These are phyloP conservation scores for Blastomyces parvus DNA, from an alignment of 2,329 filamentous ascomycete genomes.

Conservation along the genomic window DNA sequence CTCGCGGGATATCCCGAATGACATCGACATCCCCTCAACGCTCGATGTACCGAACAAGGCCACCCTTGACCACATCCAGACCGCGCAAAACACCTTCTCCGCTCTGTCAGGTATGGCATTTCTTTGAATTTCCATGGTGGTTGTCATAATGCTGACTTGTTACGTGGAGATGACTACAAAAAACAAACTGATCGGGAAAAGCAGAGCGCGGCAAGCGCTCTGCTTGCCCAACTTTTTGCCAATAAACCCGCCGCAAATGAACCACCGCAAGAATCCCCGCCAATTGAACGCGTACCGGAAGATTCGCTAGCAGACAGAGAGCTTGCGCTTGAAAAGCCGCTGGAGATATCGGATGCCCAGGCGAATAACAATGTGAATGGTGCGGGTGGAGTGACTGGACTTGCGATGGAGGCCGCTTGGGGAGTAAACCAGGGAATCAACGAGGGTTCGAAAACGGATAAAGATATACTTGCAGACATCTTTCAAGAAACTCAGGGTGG, in stretches of 20 bases:
- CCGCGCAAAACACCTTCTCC: conserved; percentile 26
- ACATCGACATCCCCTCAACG: conserved; percentile 23
- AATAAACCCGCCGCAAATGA: conserved; percentile 21
- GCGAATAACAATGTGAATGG: conserved; percentile 1
- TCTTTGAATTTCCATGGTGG: background rate
- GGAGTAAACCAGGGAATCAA: background rate
- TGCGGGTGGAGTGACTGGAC: background rate
- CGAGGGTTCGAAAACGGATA: background rate
- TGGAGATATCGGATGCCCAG: conserved; percentile 17
- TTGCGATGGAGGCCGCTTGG: background rate
- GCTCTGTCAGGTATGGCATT: conserved; percentile 17
- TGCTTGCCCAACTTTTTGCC: conserved; percentile 35
- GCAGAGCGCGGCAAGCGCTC: conserved; percentile 33
- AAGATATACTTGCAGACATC: background rate
- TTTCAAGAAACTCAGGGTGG: background rate
- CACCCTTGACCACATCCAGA: conserved; percentile 21
- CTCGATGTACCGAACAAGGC: conserved; percentile 23
- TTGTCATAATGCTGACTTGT: conserved; percentile 7
- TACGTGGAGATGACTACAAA: conserved; percentile 19
- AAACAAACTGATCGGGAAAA: conserved; percentile 26
- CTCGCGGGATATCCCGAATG: conserved; percentile 17
- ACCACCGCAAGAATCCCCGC: background rate
- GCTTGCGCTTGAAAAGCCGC: background rate
- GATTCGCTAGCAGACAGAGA: background rate
- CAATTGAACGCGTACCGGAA: background rate